Percentiles rank a stretch among this genome's conserved stretches.
Conservation (phyloP, 2,329 filamentous ascomycete genomes). For the Raffaelea albimanens region DNA sequence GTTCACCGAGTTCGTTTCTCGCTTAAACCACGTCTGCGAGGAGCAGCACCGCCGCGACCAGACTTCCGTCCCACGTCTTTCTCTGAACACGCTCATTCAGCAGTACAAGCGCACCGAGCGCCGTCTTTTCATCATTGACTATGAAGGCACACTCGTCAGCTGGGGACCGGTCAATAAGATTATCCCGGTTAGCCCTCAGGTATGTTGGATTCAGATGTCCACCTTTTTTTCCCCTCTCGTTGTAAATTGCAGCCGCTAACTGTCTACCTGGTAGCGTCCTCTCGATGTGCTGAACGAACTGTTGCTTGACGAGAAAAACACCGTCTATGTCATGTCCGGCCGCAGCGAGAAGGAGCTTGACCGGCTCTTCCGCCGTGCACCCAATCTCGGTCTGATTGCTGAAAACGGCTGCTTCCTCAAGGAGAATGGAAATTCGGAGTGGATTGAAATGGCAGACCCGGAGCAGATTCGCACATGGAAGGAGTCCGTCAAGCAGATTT, state of each 20-base stretch:
- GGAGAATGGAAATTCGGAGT: slow-evolving; percentile 56
- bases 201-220: slow-evolving; percentile 15
- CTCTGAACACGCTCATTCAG: slow-evolving; percentile 51
- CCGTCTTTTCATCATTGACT: slow-evolving; percentile 83
- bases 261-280: slow-evolving; percentile 48
- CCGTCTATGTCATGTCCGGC: slow-evolving; percentile 89
- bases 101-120: slow-evolving; percentile 58
- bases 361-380: slow-evolving; percentile 72
- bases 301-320: slow-evolving; percentile 68
- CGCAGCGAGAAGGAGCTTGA: slow-evolving; percentile 82
- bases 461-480: slow-evolving; percentile 71
- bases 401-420: slow-evolving; percentile 92
- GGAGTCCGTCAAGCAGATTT: slow-evolving; percentile 67
- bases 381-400: slow-evolving; percentile 78
- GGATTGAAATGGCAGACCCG: slow-evolving; percentile 70
- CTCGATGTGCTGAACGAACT: slow-evolving; percentile 76
- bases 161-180: slow-evolving; percentile 80
- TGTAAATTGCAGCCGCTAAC: neutral
- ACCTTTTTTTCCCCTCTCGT: neutral
- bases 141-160: slow-evolving; percentile 84
- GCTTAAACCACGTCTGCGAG: slow-evolving; percentile 66
- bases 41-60: slow-evolving; percentile 80
- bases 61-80: slow-evolving; percentile 77
- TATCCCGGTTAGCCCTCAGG: slow-evolving; percentile 71
- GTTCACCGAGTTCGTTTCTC: slow-evolving; percentile 66